Evolutionary conservation across 2,329 filamentous ascomycete genomes (phyloP).

Genomic region (Cladobotryum mycophilum): DNA sequence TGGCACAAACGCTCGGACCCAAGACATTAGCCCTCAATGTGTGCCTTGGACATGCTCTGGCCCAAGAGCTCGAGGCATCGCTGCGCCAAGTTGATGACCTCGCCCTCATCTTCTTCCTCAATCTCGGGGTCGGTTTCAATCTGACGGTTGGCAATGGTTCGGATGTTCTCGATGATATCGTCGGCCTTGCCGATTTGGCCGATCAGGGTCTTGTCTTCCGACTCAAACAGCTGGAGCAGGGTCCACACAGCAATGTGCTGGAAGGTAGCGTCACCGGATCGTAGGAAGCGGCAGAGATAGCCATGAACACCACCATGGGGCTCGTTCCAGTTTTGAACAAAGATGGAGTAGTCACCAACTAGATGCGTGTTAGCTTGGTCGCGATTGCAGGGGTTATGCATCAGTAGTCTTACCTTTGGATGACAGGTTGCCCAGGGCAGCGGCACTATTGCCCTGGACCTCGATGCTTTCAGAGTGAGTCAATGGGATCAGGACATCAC

Average conservation of each 20-base stretch:
- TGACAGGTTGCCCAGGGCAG: constrained; percentile 88
- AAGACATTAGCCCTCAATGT: constrained; percentile 65
- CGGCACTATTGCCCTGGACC: constrained; percentile 96
- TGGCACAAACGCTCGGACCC: not conserved
- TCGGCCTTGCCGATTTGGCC: constrained; percentile 82
- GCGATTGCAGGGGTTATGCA: too few relatives aligned
- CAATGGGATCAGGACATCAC: constrained; percentile 90
- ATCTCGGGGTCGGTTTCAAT: constrained; percentile 82
- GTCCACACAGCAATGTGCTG: constrained; percentile 99
- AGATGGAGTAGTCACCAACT: constrained; percentile 97
- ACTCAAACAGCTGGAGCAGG: constrained; percentile 88
- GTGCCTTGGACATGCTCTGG: constrained; percentile 66
- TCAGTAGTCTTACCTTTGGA: constrained; percentile 69
- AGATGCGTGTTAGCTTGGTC: not conserved
- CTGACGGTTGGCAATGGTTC: constrained; percentile 81
- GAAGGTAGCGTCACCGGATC: constrained; percentile 92
- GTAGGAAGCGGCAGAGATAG: constrained; percentile 87
- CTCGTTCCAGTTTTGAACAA: constrained; percentile 88
- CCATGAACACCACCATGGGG: constrained; percentile 93
- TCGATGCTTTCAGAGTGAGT: constrained; percentile 95
- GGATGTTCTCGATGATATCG: constrained; percentile 88
- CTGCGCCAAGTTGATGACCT: constrained; percentile 86
- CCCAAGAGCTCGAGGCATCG: constrained; percentile 83
- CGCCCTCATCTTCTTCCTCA: constrained; percentile 84
- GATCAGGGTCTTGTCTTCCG: constrained; percentile 84